phyloP scores from a whole-genome alignment of 2,329 filamentous ascomycete genomes.

The Ascochyta pisi region DNA sequence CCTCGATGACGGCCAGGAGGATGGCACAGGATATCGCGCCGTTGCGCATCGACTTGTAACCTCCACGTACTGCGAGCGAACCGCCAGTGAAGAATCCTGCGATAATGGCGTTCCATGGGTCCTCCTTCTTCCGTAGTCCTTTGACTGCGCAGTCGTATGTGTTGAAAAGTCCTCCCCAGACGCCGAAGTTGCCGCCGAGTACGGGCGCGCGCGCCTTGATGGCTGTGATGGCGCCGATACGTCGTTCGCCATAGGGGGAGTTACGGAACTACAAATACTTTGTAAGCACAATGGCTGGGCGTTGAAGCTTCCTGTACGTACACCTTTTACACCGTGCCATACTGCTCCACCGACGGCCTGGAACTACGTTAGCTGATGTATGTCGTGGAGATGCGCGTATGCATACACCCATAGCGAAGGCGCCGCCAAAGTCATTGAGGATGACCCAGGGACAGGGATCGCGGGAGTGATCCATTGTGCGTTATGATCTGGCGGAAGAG shows the following conservation, averaged over 20 bases:
- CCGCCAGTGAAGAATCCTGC: constrained; percentile 93
- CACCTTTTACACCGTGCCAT: constrained; percentile 97
- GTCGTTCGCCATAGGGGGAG: constrained; percentile 80
- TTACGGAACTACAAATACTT: constrained; percentile 41
- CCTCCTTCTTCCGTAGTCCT: constrained; percentile 90
- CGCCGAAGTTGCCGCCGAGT: constrained; percentile 95
- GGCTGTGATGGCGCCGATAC: constrained; percentile 92
- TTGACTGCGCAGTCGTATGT: constrained; percentile 98
- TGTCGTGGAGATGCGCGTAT: constrained; percentile 4
- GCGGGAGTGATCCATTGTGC: constrained; percentile 86
- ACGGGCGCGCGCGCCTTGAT: constrained; percentile 98
- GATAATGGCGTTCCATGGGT: constrained; percentile 97
- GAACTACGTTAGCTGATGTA: constrained; percentile 19
- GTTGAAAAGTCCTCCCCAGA: constrained; percentile 95
- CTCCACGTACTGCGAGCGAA: constrained; percentile 87
- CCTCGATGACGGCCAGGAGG: constrained; percentile 93
- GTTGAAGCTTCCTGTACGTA: constrained; percentile 53
- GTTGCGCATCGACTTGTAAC: constrained; percentile 89
- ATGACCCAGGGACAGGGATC: constrained; percentile 98
- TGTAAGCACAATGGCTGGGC: constrained; percentile 16
- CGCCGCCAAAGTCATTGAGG: constrained; percentile 96
- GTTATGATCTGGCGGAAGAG: background rate
- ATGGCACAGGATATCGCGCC: constrained; percentile 96
- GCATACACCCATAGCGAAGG: constrained; percentile 94
- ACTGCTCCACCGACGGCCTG: constrained; percentile 61